Evolutionary conservation across 805 yeast genomes (phyloP), one percentile per base, ranked within the genome.

Genomic region (Ogataea pilisensis): DNA sequence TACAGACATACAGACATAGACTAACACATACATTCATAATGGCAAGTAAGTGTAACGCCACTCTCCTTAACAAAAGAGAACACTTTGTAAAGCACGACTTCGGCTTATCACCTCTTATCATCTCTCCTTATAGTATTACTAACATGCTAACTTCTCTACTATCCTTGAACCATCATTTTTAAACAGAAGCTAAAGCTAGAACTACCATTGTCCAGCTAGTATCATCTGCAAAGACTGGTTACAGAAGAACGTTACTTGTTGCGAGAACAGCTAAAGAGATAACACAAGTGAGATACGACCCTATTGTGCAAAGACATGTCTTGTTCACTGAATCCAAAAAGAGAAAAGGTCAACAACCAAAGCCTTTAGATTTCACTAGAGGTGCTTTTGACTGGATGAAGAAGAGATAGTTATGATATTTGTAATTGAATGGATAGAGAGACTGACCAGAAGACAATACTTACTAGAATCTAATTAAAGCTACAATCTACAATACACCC

Each of bases 221-320:
- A 2, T 91, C 98, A 2, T 75, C 93, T 2, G 98, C 97, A 14
- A 78, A 83, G 53, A 90, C 98, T 1, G 98, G 98, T 1, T 86
- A 73, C 64, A 79, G 80, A 60, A 80, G 95, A 59, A 82, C 89
- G 60, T 77, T 89, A 50, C 70, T 80, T 38, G 77, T 90, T 35
- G 93, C 89, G 37, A 82, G 96, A 69, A 80, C 85, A 39, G 80
- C 95, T 3, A 85, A 86, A 36, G 70, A 78, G 42, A 80, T 91
- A 47, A 80, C 78, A 35, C 93, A 88, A 58, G 82, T 90, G 25
- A 76, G 93, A 54, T 88, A 88, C 57, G 96, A 88, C 58, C 95
- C 96, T 2, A 55, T 81, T 45, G 96, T 87, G 9, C 80, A 85
- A 64, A 80, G 96, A 63, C 96, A 89, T 68, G 96, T 93, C 38